These are phyloP conservation scores for Apiospora kogelbergensis DNA, from an alignment of 2,329 filamentous ascomycete genomes.

Conservation along the genomic window DNA sequence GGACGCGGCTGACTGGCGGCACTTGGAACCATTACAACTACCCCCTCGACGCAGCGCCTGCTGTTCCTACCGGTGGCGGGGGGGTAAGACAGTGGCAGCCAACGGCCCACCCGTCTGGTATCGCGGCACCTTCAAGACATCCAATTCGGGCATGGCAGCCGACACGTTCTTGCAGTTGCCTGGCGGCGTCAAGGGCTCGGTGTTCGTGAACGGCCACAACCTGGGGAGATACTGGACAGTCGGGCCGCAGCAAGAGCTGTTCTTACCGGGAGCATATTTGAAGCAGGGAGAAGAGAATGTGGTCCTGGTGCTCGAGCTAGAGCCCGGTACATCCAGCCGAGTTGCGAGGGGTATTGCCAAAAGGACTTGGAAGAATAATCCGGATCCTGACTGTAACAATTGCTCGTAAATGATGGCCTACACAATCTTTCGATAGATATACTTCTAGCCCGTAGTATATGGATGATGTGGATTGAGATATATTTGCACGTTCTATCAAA, in stretches of 20 bases:
- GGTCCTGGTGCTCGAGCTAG: constrained; percentile 43
- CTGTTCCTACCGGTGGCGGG: neutral
- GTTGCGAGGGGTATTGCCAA: constrained; percentile 23
- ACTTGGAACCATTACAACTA: constrained; percentile 41
- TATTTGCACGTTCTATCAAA: too few species aligned
- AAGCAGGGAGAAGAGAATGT: constrained; percentile 35
- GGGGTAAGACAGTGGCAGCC: neutral
- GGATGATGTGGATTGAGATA: too few species aligned
- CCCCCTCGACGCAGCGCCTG: constrained; percentile 30
- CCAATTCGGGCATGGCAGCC: constrained; percentile 23
- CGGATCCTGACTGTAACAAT: constrained; percentile 26
- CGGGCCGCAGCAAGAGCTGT: constrained; percentile 48
- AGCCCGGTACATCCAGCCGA: constrained; percentile 31
- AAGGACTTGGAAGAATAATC: constrained; percentile 30
- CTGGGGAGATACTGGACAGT: constrained; percentile 47
- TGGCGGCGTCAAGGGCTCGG: constrained; percentile 41
- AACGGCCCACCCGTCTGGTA: constrained; percentile 30
- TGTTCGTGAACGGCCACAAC: constrained; percentile 47
- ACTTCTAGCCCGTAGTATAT: too few species aligned
- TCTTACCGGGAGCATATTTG: constrained; percentile 41
- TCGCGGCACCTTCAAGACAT: constrained; percentile 28
- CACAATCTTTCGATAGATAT: too few species aligned
- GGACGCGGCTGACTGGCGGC: constrained; percentile 24
- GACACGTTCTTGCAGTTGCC: constrained; percentile 41
- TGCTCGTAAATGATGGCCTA: neutral